phyloP scores from a whole-genome alignment of 805 yeast genomes.

The Cyberlindnera lachancei region DNA sequence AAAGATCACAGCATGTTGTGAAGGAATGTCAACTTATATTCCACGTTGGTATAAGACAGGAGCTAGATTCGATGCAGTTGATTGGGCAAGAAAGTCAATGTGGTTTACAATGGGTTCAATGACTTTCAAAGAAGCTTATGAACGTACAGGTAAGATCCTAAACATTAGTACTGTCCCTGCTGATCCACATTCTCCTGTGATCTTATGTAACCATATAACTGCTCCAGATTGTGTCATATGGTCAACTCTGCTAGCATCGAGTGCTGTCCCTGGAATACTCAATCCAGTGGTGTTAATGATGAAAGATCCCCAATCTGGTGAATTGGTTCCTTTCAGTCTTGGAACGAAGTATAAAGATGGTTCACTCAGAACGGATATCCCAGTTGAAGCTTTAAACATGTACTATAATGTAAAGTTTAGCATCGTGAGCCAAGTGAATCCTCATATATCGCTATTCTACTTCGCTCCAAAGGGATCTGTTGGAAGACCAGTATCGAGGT shows the following conservation, averaged over 20 bases:
- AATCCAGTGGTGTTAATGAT: conserved; percentile 77
- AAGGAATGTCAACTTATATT: conserved; percentile 51
- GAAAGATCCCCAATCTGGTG: conserved; percentile 34
- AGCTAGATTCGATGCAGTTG: conserved; percentile 67
- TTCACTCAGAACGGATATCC: conserved; percentile 70
- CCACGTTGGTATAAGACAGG: conserved; percentile 68
- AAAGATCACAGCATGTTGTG: conserved; percentile 64
- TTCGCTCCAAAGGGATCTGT: conserved; percentile 76
- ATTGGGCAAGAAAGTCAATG: conserved; percentile 61
- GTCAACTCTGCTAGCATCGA: conserved; percentile 68
- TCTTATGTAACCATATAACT: conserved; percentile 67
- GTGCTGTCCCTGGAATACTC: conserved; percentile 78
- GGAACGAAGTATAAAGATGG: conserved; percentile 77
- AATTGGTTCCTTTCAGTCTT: conserved; percentile 58
- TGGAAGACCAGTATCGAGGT: conserved; percentile 66
- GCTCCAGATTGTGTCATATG: conserved; percentile 79
- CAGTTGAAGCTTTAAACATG: conserved; percentile 63
- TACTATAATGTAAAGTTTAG: conserved; percentile 72
- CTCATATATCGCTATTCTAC: conserved; percentile 69
- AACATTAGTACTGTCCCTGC: conserved; percentile 77
- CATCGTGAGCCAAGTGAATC: conserved; percentile 76
- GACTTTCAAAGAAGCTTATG: conserved; percentile 64
- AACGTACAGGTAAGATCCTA: conserved; percentile 60
- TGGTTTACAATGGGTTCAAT: conserved; percentile 70
- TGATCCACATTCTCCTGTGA: conserved; percentile 75